Evolutionary conservation across 495 filamentous ascomycete genomes (phyloP).

Genomic region (Aspergillus avenaceus): DNA sequence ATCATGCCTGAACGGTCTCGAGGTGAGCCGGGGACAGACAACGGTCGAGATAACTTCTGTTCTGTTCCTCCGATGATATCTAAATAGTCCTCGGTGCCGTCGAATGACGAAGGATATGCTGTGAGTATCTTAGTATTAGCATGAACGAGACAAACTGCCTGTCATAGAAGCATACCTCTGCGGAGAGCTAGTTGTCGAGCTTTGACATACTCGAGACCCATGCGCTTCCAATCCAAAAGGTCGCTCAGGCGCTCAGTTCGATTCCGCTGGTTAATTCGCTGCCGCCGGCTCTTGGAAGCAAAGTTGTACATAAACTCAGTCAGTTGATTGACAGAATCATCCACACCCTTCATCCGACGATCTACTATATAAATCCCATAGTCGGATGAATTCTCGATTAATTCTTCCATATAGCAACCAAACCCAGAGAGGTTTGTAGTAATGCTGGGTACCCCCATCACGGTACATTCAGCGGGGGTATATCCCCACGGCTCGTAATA

Average conservation of each 20-base stretch:
- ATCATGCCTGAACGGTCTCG: slow-evolving; percentile 92
- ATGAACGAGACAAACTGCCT: neutral
- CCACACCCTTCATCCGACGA: slow-evolving; percentile 89
- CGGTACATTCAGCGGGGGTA: slow-evolving; percentile 95
- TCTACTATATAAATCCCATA: slow-evolving; percentile 99
- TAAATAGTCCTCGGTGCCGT: slow-evolving; percentile 67
- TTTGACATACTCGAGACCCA: slow-evolving; percentile 99
- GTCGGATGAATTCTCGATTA: slow-evolving; percentile 95
- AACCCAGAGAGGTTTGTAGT: slow-evolving; percentile 98
- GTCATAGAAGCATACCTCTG: slow-evolving; percentile 59
- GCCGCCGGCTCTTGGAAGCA: slow-evolving; percentile 85
- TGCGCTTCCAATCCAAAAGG: slow-evolving; percentile 96
- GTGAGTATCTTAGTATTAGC: slow-evolving; percentile 5
- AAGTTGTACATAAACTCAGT: slow-evolving; percentile 93
- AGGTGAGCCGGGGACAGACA: slow-evolving; percentile 91
- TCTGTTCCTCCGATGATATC: slow-evolving; percentile 85
- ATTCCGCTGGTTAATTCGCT: slow-evolving; percentile 98
- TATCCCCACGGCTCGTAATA: slow-evolving; percentile 99
- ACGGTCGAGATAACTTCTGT: slow-evolving; percentile 87
- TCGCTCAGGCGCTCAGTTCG: slow-evolving; percentile 95
- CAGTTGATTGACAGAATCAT: slow-evolving; percentile 95
- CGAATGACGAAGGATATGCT: slow-evolving; percentile 87
- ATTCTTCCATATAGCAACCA: slow-evolving; percentile 98
- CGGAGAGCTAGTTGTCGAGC: slow-evolving; percentile 88
- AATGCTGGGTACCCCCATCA: slow-evolving; percentile 98